Evolutionary conservation across 805 yeast species (phyloP), one percentile per base, ranked within the genome.

Genomic region (Komagataella phaffii): DNA sequence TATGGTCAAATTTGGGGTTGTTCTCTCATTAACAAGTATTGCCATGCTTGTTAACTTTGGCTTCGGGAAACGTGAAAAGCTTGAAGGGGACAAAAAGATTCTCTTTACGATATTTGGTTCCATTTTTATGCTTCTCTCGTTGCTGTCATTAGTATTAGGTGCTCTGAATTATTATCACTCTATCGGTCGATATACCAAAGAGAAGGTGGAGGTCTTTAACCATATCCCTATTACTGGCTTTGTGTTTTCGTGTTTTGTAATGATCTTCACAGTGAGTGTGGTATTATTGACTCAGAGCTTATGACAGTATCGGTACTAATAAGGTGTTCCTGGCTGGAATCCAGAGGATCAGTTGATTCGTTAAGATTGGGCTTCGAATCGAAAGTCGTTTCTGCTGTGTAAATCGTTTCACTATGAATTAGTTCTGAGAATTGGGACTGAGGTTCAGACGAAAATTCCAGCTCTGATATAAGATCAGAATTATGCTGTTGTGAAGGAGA

Each of bases 11-110:
- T 74, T 77, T 56, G 61, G 78, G 2, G 59, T 71, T 4, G 67
- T 77, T 8, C 60, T 77, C 17, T 68, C 72, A 53, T 64, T 78
- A 49, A 68, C 76, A 3, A 71, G 80, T 1, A 65, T 74, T 40
- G 78, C 79, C 1, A 67, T 77, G 17, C 56, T 72, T 6, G 55
- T 76, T 5, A 72, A 77, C 55, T 75, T 72, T 59, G 64, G 71
- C 51, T 59, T 77, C 7, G 71, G 70, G 50, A 64, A 76, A 24
- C 24, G 55, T 6, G 19, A 51, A 47, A 17, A 53, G 46, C 17
- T 51, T 5, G 52, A 40, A 7, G 24, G 40, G 12, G 50, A 53
- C 24, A 51, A 48, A 19, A 51, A 61, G 6, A 53, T 53, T 5
- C 67, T 59, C 51, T 64, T 69, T 1, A 58, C 58, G 2, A 57